Evolutionary conservation across 2,329 filamentous ascomycete genomes (phyloP), one percentile per base, ranked within the genome.

Genomic region (Didymella pomorum): DNA sequence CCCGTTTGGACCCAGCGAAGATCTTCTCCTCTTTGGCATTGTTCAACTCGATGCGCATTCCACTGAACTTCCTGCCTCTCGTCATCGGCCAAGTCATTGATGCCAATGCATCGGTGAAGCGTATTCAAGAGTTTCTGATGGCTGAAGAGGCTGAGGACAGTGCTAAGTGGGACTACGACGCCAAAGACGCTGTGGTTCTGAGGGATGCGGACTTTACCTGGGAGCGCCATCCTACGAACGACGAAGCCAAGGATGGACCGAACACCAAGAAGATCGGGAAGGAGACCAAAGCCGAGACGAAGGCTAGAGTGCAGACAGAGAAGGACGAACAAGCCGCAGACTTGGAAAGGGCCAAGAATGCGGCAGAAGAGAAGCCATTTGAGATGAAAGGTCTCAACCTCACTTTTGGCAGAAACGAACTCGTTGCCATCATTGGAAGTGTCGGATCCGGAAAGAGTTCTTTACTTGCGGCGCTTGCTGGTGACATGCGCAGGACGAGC

Each of bases 11-110:
- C 1, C 88, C 95, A 0, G 92, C 93, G 0, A 82, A 88, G 23
- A 85, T 98, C 33, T 98, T 99, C 79, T 97, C 94, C 0, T 98
- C 94, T 0, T 83, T 98, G 14, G 94, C 94, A 0, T 80, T 98
- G 8, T 99, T 98, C 84, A 98, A 98, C 76, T 88, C 90, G 5
- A 83, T 99, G 42, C 88, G 95, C 41, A 86, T 97, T 76, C 95
- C 95, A 0, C 84, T 99, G 51, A 98, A 97, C 71, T 79, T 97
- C 70, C 81, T 98, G 2, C 94, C 94, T 0, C 79, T 97, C 62
- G 91, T 97, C 42, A 88, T 98, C 66, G 91, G 93, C 29, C 93
- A 96, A 74, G 87, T 93, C 1, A 91, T 93, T 14, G 95, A 99
- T 78, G 95, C 93, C 0, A 93, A 89, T 82, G 89, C 90, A 1